phyloP scores from a whole-genome alignment of 2,329 filamentous ascomycete species.

The Myrmaecium sp. region DNA sequence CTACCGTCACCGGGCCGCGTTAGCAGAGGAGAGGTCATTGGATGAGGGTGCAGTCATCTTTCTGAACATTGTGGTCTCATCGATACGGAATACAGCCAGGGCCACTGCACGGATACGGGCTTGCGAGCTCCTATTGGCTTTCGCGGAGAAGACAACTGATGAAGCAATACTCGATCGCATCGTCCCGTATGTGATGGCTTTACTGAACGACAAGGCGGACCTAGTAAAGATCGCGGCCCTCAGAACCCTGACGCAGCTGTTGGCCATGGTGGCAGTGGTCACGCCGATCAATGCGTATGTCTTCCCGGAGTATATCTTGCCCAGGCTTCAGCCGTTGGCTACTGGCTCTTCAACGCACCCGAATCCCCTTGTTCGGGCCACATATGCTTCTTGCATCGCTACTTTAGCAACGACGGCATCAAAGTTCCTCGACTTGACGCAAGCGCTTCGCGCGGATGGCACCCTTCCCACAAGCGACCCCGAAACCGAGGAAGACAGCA shows the following conservation, averaged over 20 bases:
- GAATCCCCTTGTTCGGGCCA: slow-evolving; percentile 61
- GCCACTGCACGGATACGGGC: slow-evolving; percentile 75
- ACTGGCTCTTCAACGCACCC: slow-evolving; percentile 28
- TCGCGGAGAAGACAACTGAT: slow-evolving; percentile 79
- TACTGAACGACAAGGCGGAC: slow-evolving; percentile 69
- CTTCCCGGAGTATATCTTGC: slow-evolving; percentile 51
- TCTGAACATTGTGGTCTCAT: slow-evolving; percentile 73
- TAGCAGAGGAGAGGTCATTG: slow-evolving; percentile 41
- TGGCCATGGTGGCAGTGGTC: slow-evolving; percentile 75
- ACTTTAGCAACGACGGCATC: slow-evolving; percentile 74
- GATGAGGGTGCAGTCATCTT: slow-evolving; percentile 92
- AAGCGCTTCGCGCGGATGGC: slow-evolving; percentile 69
- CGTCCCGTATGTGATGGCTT: slow-evolving; percentile 69
- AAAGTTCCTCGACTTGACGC: slow-evolving; percentile 77
- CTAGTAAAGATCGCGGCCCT: slow-evolving; percentile 74
- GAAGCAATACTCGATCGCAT: slow-evolving; percentile 92
- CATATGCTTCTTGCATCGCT: slow-evolving; percentile 83
- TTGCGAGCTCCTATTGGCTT: slow-evolving; percentile 81
- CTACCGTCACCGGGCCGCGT: slow-evolving; percentile 53
- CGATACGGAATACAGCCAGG: slow-evolving; percentile 74
- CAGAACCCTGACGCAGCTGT: slow-evolving; percentile 61
- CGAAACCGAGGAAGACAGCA: slow-evolving; percentile 58
- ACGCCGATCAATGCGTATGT: slow-evolving; percentile 55
- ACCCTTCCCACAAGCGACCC: slow-evolving; percentile 62
- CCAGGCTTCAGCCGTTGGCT: slow-evolving; percentile 40